A percentile compares a stretch with the other conserved stretches of the same genome.
Conservation (phyloP, 805 yeast species). For the Pichia ethanolica region DNA sequence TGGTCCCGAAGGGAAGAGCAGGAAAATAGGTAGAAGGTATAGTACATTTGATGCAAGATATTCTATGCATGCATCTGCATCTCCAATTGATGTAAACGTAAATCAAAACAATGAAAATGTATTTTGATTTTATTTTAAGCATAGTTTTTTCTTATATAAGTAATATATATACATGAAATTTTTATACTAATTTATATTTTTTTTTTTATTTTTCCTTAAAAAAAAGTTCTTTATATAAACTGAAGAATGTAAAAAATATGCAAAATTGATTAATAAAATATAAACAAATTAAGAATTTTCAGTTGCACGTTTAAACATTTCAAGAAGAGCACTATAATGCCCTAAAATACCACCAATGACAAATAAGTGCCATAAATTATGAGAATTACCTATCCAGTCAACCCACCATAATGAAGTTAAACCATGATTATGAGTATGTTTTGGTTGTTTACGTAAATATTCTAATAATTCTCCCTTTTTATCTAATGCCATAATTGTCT, state of each 20-base stretch:
- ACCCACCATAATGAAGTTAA: slow-evolving; percentile 75
- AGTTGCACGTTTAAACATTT: slow-evolving; percentile 44
- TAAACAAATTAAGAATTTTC: background rate
- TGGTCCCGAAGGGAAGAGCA: background rate
- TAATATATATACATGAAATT: too few relatives aligned
- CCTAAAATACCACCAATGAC: slow-evolving; percentile 87
- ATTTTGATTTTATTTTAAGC: background rate
- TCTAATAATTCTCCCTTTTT: slow-evolving; percentile 20
- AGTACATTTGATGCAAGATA: slow-evolving; percentile 8
- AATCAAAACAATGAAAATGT: background rate
- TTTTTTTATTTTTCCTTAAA: too few relatives aligned
- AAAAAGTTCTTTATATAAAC: background rate
- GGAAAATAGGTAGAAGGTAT: background rate
- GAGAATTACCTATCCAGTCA: slow-evolving; percentile 68
- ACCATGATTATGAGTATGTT: slow-evolving; percentile 23
- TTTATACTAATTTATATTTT: too few relatives aligned
- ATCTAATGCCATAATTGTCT: slow-evolving; percentile 26
- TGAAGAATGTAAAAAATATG: too few relatives aligned
- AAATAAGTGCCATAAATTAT: slow-evolving; percentile 89
- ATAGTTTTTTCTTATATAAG: too few relatives aligned
- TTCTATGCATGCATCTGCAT: slow-evolving; percentile 6
- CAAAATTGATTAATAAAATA: too few relatives aligned
- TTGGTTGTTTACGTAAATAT: slow-evolving; percentile 38
- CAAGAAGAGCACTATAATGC: slow-evolving; percentile 73
- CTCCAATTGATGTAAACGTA: slow-evolving; percentile 5